Conservation (phyloP, 2,329 filamentous ascomycete species). For the Bipolaris gigantea region DNA sequence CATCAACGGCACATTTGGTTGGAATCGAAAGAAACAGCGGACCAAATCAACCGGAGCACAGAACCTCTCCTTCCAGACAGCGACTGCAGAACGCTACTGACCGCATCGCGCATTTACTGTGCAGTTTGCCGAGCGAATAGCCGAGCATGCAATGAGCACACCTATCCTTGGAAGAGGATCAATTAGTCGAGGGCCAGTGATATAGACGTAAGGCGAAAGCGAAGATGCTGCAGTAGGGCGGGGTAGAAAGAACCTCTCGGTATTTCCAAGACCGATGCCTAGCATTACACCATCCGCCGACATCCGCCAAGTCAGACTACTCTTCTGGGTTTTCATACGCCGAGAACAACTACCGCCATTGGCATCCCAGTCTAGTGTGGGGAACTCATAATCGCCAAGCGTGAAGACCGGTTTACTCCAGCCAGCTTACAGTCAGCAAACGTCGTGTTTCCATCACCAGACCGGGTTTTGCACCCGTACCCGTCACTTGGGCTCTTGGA, state of each 20-base stretch:
- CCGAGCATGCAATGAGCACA: not conserved
- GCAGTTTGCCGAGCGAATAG: not conserved
- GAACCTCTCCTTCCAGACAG: not conserved
- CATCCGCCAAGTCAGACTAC: constrained; percentile 20
- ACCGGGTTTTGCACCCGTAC: too few relatives aligned
- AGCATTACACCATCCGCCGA: constrained; percentile 8
- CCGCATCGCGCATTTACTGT: not conserved
- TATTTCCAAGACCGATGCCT: constrained; percentile 11
- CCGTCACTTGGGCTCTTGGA: not conserved
- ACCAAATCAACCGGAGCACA: not conserved
- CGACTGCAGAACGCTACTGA: not conserved
- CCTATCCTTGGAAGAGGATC: not conserved
- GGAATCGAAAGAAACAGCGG: not conserved
- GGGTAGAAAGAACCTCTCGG: constrained; percentile 2
- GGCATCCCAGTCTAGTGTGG: not conserved
- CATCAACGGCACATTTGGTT: not conserved
- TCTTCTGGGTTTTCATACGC: constrained; percentile 15
- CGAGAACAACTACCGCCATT: constrained; percentile 16
- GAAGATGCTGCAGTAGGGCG: constrained; percentile 5
- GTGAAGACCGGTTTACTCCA: not conserved
- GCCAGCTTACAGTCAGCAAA: too few relatives aligned
- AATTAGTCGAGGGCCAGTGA: not conserved
- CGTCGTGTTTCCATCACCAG: too few relatives aligned
- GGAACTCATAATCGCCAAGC: not conserved
- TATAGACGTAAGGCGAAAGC: not conserved